A percentile compares a stretch with the other conserved stretches of the same genome.
phyloP scores from a whole-genome alignment of 2,329 filamentous ascomycete genomes.

The Salinomyces thailandicus region DNA sequence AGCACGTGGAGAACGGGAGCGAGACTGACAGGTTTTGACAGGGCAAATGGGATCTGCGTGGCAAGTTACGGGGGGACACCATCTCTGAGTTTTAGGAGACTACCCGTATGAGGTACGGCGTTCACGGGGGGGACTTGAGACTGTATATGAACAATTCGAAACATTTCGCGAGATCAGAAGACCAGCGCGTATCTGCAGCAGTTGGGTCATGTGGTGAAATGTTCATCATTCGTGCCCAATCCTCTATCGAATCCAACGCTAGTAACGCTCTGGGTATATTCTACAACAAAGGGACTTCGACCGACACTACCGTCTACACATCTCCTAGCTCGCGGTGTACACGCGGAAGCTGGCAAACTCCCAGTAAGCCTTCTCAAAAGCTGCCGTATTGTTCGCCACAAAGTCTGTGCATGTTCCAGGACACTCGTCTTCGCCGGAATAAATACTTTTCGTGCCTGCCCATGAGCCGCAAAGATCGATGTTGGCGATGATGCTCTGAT shows the following conservation, averaged over 20 bases:
- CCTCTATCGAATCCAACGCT: slow-evolving; percentile 1
- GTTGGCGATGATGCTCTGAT: slow-evolving; percentile 29
- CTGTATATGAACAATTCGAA: too few species aligned
- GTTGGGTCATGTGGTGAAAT: too few species aligned
- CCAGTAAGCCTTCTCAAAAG: slow-evolving; percentile 29
- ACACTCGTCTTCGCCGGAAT: slow-evolving; percentile 18
- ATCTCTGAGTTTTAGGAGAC: slow-evolving; percentile 62
- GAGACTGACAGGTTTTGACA: slow-evolving; percentile 29
- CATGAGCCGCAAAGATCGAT: slow-evolving; percentile 31
- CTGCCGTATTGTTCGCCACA: slow-evolving; percentile 23
- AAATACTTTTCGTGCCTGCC: slow-evolving; percentile 22
- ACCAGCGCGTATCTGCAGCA: too few species aligned
- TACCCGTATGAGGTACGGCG: background rate
- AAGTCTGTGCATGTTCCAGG: slow-evolving; percentile 23
- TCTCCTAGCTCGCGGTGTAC: slow-evolving; percentile 16
- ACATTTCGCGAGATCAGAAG: too few species aligned
- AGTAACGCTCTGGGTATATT: slow-evolving; percentile 1
- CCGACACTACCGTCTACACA: too few species aligned
- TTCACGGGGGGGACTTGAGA: too few species aligned
- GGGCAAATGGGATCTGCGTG: slow-evolving; percentile 79
- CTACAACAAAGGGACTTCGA: background rate
- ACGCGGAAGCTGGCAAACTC: slow-evolving; percentile 27
- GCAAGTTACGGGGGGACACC: slow-evolving; percentile 80
- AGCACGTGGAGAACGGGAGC: background rate
- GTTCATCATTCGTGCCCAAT: too few species aligned